Conservation (phyloP, 148 eudicot species). For the Persicaria tinctoria region DNA sequence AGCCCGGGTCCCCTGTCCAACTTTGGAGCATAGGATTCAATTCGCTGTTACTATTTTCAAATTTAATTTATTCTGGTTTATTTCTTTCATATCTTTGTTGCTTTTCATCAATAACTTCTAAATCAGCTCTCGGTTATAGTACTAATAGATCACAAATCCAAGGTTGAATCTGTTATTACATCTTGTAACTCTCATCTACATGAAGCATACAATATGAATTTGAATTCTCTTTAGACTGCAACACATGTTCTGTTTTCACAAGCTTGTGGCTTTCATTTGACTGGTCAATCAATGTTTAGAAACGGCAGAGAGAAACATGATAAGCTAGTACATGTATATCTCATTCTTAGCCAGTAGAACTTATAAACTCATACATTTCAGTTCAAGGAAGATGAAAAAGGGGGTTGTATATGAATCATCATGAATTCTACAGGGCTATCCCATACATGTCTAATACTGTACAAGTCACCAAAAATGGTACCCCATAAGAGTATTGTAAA, state of each 20-base stretch:
- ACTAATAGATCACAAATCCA: background rate
- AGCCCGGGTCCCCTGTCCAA: constrained; percentile 34
- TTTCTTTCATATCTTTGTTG: constrained; percentile 9
- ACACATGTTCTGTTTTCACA: background rate
- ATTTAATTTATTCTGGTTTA: background rate
- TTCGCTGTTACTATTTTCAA: background rate
- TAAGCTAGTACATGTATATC: background rate
- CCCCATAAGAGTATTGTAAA: background rate
- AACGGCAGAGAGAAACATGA: background rate
- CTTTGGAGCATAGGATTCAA: constrained; percentile 10
- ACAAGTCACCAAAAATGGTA: constrained; percentile 4
- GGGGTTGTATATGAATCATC: background rate
- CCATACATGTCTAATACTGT: background rate
- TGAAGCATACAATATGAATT: background rate
- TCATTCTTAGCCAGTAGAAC: background rate
- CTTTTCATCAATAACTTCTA: background rate
- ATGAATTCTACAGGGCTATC: background rate
- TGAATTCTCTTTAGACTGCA: background rate
- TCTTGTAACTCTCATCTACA: background rate
- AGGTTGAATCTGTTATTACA: background rate
- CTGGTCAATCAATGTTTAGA: background rate
- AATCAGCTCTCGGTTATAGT: background rate
- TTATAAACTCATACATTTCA: no score
- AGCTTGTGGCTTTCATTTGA: background rate
- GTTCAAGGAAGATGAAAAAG: background rate